These are phyloP conservation scores for Solanum stenotomum DNA, from an alignment of 257 asterid genomes.

Conservation along the genomic window DNA sequence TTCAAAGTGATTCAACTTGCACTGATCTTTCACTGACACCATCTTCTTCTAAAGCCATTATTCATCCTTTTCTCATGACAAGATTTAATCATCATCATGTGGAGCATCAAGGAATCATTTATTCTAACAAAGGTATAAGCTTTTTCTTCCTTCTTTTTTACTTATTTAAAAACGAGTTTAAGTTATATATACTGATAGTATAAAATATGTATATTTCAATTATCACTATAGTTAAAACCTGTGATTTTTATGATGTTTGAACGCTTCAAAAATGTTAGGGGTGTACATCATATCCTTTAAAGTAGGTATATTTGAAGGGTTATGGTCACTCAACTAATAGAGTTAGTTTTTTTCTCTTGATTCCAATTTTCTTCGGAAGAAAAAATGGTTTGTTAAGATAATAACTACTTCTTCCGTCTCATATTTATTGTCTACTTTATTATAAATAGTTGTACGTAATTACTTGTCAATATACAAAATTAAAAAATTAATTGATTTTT, in stretches of 20 bases:
- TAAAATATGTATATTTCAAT: background rate
- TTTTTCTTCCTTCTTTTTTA: background rate
- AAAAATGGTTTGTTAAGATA: too few relatives aligned
- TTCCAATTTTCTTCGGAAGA: too few relatives aligned
- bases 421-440: background rate
- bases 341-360: too few relatives aligned
- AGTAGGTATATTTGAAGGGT: background rate
- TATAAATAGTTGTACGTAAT: too few relatives aligned
- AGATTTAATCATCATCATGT: background rate
- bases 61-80: background rate
- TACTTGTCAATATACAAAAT: too few relatives aligned
- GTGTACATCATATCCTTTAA: background rate
- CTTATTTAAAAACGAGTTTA: background rate
- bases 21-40: slow-evolving; percentile 17
- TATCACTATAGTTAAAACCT: background rate
- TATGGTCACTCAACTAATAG: too few relatives aligned
- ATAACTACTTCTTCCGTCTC: too few relatives aligned
- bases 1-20: slow-evolving; percentile 18
- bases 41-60: background rate
- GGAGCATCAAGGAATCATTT: background rate
- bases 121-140: background rate
- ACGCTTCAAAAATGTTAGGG: background rate
- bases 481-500: too few relatives aligned
- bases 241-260: background rate
- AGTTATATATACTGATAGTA: background rate